phyloP scores from a whole-genome alignment of 805 yeast genomes.

The Barnettozyma wickerhamii region DNA sequence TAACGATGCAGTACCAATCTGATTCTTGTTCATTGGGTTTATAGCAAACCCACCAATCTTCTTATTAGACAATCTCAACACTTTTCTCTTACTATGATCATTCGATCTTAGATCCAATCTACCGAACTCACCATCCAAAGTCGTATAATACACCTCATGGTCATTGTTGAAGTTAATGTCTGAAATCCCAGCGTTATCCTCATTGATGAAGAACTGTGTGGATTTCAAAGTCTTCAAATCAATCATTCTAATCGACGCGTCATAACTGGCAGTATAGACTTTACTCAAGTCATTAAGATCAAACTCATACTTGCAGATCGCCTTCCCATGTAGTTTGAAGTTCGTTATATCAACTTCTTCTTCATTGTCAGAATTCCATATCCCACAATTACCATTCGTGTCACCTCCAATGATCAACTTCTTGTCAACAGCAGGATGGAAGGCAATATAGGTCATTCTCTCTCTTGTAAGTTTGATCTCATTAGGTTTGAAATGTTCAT shows the following conservation, averaged over 20 bases:
- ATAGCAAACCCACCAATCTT: conserved; percentile 88
- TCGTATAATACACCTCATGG: conserved; percentile 64
- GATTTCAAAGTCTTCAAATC: conserved; percentile 62
- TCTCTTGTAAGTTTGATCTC: conserved; percentile 65
- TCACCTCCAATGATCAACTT: conserved; percentile 82
- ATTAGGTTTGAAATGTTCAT: conserved; percentile 58
- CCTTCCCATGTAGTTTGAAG: conserved; percentile 71
- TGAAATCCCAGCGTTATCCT: conserved; percentile 61
- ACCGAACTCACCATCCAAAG: conserved; percentile 76
- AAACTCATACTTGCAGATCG: conserved; percentile 60
- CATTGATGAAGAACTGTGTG: conserved; percentile 56
- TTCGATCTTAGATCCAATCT: conserved; percentile 60
- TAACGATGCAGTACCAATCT: conserved; percentile 82
- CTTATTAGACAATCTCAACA: conserved; percentile 67
- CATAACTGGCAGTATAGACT: conserved; percentile 74
- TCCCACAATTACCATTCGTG: conserved; percentile 78
- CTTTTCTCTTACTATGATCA: conserved; percentile 29
- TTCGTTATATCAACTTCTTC: conserved; percentile 51
- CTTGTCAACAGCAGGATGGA: conserved; percentile 69
- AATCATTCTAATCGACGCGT: conserved; percentile 74
- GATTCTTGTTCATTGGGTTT: conserved; percentile 61
- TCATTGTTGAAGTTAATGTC: conserved; percentile 61
- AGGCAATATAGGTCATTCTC: conserved; percentile 66
- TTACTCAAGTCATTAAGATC: conserved; percentile 46
- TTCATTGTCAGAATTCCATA: conserved; percentile 66